These are phyloP conservation scores for Hawksworthiomyces lignivorus DNA, from an alignment of 2,329 filamentous ascomycete genomes.

Conservation along the genomic window DNA sequence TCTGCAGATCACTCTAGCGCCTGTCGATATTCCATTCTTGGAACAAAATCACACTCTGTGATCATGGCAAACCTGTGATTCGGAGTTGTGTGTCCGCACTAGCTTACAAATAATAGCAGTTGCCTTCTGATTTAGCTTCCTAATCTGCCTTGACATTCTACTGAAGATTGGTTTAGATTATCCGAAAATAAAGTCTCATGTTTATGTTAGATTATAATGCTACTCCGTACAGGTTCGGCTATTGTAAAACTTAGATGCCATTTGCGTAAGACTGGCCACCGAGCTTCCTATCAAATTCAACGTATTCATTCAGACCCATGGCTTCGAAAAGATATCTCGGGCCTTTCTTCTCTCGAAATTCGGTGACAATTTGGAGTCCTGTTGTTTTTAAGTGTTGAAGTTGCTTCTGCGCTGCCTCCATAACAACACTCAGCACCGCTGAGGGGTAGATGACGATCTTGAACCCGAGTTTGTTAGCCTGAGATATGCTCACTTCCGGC, in stretches of 20 bases:
- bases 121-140: too few species aligned
- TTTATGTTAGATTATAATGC: too few species aligned
- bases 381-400: slow-evolving; percentile 19
- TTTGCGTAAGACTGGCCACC: slow-evolving; percentile 2
- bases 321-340: slow-evolving; percentile 23
- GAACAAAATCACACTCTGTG: too few species aligned
- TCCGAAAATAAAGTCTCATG: too few species aligned
- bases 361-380: slow-evolving; percentile 22
- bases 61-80: too few species aligned
- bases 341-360: slow-evolving; percentile 19
- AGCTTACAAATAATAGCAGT: too few species aligned
- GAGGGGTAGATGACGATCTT: slow-evolving; percentile 26
- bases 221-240: too few species aligned
- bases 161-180: too few species aligned
- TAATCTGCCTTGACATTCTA: too few species aligned
- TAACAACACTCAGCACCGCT: slow-evolving; percentile 23
- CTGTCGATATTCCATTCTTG: too few species aligned
- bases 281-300: slow-evolving; percentile 18
- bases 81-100: too few species aligned
- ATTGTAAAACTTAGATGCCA: not conserved
- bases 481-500: slow-evolving; percentile 20
- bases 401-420: slow-evolving; percentile 22
- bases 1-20: too few species aligned
- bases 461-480: slow-evolving; percentile 23
- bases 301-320: slow-evolving; percentile 21